Evolutionary conservation across 306 rosid species (phyloP).

Genomic region (Malus asiatica): DNA sequence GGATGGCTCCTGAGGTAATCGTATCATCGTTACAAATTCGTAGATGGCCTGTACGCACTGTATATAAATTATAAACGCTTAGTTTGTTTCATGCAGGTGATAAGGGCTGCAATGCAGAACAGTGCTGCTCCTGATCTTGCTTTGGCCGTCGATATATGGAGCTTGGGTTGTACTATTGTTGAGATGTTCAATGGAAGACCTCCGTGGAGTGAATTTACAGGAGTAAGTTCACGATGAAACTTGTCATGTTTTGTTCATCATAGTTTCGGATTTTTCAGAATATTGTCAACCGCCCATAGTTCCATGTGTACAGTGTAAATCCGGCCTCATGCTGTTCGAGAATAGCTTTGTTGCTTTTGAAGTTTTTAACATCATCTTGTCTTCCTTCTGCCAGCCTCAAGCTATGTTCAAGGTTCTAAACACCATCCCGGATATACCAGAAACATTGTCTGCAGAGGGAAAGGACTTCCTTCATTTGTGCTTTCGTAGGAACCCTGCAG

Average conservation of each 20-base stretch:
- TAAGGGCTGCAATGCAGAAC: slow-evolving; percentile 72
- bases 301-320: background rate
- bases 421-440: slow-evolving; percentile 68
- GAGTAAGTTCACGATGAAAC: slow-evolving; percentile 46
- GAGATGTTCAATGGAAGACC: slow-evolving; percentile 95
- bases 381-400: slow-evolving; percentile 56
- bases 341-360: background rate
- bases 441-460: slow-evolving; percentile 63
- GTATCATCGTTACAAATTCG: background rate
- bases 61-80: background rate
- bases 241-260: slow-evolving; percentile 4
- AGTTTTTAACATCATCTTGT: background rate
- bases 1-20: slow-evolving; percentile 99
- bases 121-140: slow-evolving; percentile 57
- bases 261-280: background rate
- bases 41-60: slow-evolving; percentile 8
- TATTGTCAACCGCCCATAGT: background rate
- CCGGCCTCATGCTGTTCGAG: background rate
- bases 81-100: slow-evolving; percentile 48
- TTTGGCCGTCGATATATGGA: slow-evolving; percentile 92
- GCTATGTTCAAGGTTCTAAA: slow-evolving; percentile 96
- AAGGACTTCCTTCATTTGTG: slow-evolving; percentile 73
- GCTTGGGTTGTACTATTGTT: slow-evolving; percentile 88
- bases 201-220: slow-evolving; percentile 80
- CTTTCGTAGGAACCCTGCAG: slow-evolving; percentile 83